Evolutionary conservation across 1,284 basidiomycete species (phyloP), one percentile per base, ranked within the genome.

Genomic region (Leccinum subrobustum): DNA sequence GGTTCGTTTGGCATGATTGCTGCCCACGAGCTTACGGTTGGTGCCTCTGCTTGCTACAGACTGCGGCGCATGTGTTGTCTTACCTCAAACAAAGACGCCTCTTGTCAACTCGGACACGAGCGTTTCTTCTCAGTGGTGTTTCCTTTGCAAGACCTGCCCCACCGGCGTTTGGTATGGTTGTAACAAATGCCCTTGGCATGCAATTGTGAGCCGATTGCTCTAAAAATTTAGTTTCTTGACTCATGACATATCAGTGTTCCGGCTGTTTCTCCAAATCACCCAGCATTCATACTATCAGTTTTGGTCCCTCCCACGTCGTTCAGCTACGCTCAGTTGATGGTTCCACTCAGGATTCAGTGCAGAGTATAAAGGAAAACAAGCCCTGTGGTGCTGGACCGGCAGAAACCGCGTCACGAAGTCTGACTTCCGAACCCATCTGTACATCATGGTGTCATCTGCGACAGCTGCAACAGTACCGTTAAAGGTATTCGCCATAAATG

Each of bases 1-100:
- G 96, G 95, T 39, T 88, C 93, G 2, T 96, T 97, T 70, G 95
- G 94, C 23, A 86, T 90, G 55, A 88, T 96, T 14, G 94, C 94
- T 11, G 85, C 93, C 0, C 95, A 97, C 72, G 95, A 97, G 73
- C 78, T 97, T 55, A 93, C 89, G 31, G 91, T 60, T 39, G 6
- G 60, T 59, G 23, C 14, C 18, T 37, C 35, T 55, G 11, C 2
- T 6, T 27, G 37, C 42, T 31, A 9, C 9, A 4, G 25, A 18
- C 12, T 27, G 44, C 47, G 25, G 14, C 18, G 11, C 20, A 20
- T 3, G 53, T 53, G 20, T 27, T 54, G 20, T 31, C 35, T 16
- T 29, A 60, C 57, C 57, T 33, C 44, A 47, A 29, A 50, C 52
- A 8, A 37, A 54, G 9, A n/a, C 37, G 3, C 23, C 39, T 16